Evolutionary conservation across 192 early-diverging fungal species (phyloP).

Genomic region (Haplosporangium gracile): DNA sequence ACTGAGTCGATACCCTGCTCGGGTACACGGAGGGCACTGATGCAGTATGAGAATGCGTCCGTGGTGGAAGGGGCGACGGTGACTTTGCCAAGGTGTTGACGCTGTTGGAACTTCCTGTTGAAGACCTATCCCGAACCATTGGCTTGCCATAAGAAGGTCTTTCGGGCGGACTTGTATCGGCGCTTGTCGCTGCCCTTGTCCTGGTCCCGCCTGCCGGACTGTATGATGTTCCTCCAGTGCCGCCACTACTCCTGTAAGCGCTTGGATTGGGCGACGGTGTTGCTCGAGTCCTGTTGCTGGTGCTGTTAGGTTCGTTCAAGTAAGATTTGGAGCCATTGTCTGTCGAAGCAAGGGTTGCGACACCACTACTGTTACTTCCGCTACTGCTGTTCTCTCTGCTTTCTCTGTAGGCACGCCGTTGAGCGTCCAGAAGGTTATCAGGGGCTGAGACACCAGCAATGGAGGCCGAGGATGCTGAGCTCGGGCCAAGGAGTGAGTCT

Average conservation of each 20-base stretch:
- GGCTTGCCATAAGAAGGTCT: neutral
- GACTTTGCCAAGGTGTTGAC: constrained; percentile 10
- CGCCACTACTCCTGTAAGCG: neutral
- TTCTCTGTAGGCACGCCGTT: constrained; percentile 12
- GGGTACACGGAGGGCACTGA: constrained; percentile 29
- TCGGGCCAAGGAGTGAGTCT: neutral
- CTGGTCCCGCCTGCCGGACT: neutral
- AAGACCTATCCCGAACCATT: constrained; percentile 12
- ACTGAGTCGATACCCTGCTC: constrained; percentile 1
- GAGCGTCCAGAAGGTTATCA: constrained; percentile 5
- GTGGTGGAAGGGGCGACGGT: constrained; percentile 4
- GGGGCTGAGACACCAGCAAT: constrained; percentile 11
- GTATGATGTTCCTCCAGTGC: neutral
- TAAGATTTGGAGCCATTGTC: constrained; percentile 9
- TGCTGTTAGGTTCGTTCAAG: neutral
- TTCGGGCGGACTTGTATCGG: constrained; percentile 7
- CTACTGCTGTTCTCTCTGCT: constrained; percentile 14
- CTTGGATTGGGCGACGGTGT: constrained; percentile 10
- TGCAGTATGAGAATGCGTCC: constrained; percentile 37
- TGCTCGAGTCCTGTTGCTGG: neutral
- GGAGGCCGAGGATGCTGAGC: neutral
- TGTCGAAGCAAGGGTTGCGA: neutral
- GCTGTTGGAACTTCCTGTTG: neutral
- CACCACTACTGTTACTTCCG: constrained; percentile 3
- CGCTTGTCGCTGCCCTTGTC: constrained; percentile 30